Percentiles rank a stretch among this genome's conserved stretches.
phyloP scores from a whole-genome alignment of 2,329 filamentous ascomycete species.

The Colletotrichum sp. region DNA sequence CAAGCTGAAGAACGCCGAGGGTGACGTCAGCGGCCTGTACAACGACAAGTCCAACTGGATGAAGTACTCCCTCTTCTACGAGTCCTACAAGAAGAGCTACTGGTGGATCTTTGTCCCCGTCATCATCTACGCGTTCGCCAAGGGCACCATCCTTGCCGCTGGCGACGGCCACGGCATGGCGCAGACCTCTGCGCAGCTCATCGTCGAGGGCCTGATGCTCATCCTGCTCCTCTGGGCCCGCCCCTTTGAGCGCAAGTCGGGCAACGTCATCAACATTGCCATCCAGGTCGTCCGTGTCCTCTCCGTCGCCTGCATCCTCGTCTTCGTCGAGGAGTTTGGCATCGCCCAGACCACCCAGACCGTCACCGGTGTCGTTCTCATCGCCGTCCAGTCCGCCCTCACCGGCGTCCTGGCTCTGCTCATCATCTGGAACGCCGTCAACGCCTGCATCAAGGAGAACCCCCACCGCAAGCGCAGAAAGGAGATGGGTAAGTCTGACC shows the following conservation, averaged over 20 bases:
- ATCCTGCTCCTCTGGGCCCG: constrained; percentile 81
- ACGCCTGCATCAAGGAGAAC: constrained; percentile 83
- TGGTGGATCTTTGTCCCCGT: constrained; percentile 96
- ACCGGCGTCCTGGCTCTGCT: constrained; percentile 85
- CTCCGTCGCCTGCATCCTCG: constrained; percentile 85
- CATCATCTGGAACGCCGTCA: constrained; percentile 87
- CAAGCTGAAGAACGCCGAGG: constrained; percentile 76
- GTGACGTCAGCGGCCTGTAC: constrained; percentile 76
- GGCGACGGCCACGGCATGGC: constrained; percentile 84
- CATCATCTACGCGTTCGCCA: constrained; percentile 90
- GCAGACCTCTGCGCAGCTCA: constrained; percentile 80
- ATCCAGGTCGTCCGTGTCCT: constrained; percentile 90
- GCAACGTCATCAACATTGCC: constrained; percentile 91
- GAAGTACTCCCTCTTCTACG: constrained; percentile 98
- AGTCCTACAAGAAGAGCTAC: constrained; percentile 90
- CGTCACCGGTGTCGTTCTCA: constrained; percentile 88
- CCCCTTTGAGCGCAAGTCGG: constrained; percentile 85
- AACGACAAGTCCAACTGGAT: constrained; percentile 89
- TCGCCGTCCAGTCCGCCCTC: constrained; percentile 86
- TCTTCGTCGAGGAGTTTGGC: constrained; percentile 93
- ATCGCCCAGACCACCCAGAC: constrained; percentile 93
- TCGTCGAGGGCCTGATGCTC: constrained; percentile 83
- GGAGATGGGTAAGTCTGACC: constrained; percentile 76
- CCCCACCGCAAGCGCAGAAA: constrained; percentile 88
- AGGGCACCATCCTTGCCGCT: constrained; percentile 84